Evolutionary conservation across 1,284 basidiomycete genomes (phyloP).

Genomic region (Pseudozyma sp.): DNA sequence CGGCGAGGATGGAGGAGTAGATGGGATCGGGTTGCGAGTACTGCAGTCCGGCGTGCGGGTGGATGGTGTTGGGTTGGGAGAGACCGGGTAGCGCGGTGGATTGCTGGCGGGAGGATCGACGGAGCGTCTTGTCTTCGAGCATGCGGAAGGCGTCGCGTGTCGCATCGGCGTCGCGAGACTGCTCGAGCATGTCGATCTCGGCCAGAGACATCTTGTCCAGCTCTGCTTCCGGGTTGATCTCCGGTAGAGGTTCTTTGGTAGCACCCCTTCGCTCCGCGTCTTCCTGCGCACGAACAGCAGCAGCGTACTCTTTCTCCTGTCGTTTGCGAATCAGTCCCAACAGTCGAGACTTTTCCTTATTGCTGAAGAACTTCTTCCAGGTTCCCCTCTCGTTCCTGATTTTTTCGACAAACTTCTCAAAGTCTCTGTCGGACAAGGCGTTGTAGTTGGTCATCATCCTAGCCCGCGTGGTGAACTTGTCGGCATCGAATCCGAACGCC

Average conservation of each 20-base stretch:
- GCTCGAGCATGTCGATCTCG: slow-evolving; percentile 52
- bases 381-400: slow-evolving; percentile 38
- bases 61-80: slow-evolving; percentile 49
- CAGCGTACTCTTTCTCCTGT: slow-evolving; percentile 38
- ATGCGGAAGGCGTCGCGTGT: slow-evolving; percentile 42
- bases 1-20: slow-evolving; percentile 52
- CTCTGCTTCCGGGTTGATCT: slow-evolving; percentile 50
- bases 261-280: slow-evolving; percentile 46
- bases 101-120: neutral
- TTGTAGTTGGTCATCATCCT: slow-evolving; percentile 63
- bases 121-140: slow-evolving; percentile 28
- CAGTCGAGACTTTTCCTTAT: slow-evolving; percentile 39
- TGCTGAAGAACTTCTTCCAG: slow-evolving; percentile 34
- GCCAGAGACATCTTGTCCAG: slow-evolving; percentile 37
- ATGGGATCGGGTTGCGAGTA: slow-evolving; percentile 63
- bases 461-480: slow-evolving; percentile 47
- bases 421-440: slow-evolving; percentile 49
- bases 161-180: slow-evolving; percentile 39
- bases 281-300: slow-evolving; percentile 27
- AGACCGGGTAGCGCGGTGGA: slow-evolving; percentile 28
- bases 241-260: slow-evolving; percentile 35
- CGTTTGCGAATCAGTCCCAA: slow-evolving; percentile 41
- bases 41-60: slow-evolving; percentile 61
- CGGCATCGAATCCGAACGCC: slow-evolving; percentile 39
- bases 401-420: slow-evolving; percentile 50